A percentile compares a stretch with the other conserved stretches of the same genome.
Conservation (phyloP, 768 basidiomycete species). For the Saitozyma sp. region DNA sequence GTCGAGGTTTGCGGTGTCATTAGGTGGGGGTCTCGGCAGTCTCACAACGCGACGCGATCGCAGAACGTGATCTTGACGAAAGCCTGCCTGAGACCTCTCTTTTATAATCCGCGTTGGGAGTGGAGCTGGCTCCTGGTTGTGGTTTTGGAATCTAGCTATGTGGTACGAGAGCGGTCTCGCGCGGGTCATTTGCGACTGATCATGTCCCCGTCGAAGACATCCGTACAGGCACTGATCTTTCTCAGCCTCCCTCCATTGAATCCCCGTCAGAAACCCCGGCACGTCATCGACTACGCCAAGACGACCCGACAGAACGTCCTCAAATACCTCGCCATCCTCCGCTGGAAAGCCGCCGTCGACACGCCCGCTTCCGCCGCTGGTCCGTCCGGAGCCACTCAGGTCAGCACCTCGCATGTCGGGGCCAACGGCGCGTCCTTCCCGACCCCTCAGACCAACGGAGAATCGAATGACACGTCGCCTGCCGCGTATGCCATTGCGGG, state of each 20-base stretch:
- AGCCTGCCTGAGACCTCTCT: too few relatives aligned
- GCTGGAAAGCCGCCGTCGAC: conserved; percentile 45
- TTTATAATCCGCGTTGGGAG: too few relatives aligned
- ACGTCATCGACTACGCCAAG: conserved; percentile 42
- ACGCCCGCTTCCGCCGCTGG: conserved; percentile 6
- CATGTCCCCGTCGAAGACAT: background rate
- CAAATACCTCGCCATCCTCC: conserved; percentile 42
- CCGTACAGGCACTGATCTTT: background rate
- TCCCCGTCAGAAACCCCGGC: conserved; percentile 29
- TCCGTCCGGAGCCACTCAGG: background rate
- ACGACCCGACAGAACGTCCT: conserved; percentile 38
- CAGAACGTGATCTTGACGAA: background rate
- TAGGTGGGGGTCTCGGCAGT: too few relatives aligned
- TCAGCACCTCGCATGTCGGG: background rate
- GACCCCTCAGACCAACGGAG: conserved; percentile 38
- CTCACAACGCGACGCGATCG: too few relatives aligned
- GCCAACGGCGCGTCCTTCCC: conserved; percentile 27
- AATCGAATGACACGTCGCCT: conserved; percentile 33
- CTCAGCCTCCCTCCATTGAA: conserved; percentile 32
- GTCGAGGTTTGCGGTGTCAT: too few relatives aligned
- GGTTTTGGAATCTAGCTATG: too few relatives aligned
- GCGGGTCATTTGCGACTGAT: background rate
- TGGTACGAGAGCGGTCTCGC: too few relatives aligned
- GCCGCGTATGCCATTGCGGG: conserved; percentile 12
- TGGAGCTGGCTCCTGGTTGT: too few relatives aligned